phyloP scores from a whole-genome alignment of 345 rosid genomes.

The Salix arbutifolia region DNA sequence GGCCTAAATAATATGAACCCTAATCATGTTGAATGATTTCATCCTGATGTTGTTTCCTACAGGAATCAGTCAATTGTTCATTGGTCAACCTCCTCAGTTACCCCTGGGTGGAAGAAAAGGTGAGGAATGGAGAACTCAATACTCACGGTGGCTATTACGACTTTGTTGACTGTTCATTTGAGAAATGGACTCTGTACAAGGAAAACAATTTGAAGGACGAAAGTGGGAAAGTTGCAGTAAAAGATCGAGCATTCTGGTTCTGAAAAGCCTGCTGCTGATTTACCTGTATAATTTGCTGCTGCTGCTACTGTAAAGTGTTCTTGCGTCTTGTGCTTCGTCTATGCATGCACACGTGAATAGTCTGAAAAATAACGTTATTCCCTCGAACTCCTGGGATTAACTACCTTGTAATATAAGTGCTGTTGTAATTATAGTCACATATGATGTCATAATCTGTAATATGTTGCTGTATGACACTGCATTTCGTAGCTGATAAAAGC shows the following conservation, averaged over 20 bases:
- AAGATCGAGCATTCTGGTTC: conserved; percentile 36
- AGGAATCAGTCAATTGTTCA: conserved; percentile 75
- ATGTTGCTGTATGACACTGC: not conserved
- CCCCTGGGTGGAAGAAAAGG: conserved; percentile 92
- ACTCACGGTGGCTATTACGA: conserved; percentile 91
- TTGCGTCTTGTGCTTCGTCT: conserved; percentile 7
- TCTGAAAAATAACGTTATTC: conserved; percentile 18
- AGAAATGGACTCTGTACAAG: conserved; percentile 81
- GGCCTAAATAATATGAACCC: no score
- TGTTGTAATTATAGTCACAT: not conserved
- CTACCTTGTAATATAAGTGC: not conserved
- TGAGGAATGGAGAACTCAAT: conserved; percentile 46
- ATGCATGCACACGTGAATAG: not conserved
- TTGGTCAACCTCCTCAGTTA: conserved; percentile 70
- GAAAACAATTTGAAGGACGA: conserved; percentile 40
- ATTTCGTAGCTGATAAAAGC: not conserved
- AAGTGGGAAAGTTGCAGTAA: conserved; percentile 38
- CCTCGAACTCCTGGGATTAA: conserved; percentile 10
- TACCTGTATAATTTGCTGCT: not conserved
- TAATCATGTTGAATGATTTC: not conserved
- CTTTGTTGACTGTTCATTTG: conserved; percentile 71
- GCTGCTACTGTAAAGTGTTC: not conserved
- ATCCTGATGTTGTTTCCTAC: conserved; percentile 1
- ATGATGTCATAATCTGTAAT: not conserved
- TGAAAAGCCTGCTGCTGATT: not conserved